Percentiles rank a stretch among this genome's conserved stretches.
Conservation (phyloP, 495 filamentous ascomycete genomes). For the Neurospora sp. region DNA sequence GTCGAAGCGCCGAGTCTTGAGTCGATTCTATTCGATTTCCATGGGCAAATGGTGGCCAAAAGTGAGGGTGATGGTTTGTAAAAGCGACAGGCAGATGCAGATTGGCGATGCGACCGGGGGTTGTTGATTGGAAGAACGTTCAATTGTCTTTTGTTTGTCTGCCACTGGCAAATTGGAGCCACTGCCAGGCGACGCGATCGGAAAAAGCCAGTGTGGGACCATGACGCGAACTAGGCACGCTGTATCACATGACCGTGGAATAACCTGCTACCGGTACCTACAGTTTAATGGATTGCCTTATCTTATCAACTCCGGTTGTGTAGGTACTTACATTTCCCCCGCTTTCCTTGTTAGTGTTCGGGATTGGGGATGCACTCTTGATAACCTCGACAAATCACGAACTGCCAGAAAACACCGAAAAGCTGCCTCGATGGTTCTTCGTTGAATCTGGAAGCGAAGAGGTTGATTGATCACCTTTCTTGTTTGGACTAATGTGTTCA, state of each 20-base stretch:
- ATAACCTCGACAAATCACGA: neutral
- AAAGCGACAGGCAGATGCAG: neutral
- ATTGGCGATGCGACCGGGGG: neutral
- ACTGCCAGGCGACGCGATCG: constrained; percentile 11
- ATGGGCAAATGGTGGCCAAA: constrained; percentile 9
- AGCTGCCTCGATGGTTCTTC: neutral
- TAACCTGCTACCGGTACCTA: neutral
- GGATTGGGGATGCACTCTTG: neutral
- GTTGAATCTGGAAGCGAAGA: neutral
- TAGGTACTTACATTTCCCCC: neutral
- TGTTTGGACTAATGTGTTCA: neutral
- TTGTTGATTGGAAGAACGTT: neutral
- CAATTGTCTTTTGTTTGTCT: neutral
- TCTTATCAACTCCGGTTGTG: neutral
- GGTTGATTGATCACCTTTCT: neutral
- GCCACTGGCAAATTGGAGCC: neutral
- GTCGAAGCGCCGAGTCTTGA: neutral
- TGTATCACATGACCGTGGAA: constrained; percentile 14
- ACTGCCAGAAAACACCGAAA: neutral
- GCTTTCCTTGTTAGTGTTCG: neutral
- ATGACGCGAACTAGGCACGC: constrained; percentile 21
- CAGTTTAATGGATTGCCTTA: neutral
- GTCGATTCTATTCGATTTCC: neutral
- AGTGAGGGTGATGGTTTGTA: neutral
- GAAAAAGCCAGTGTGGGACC: constrained; percentile 8